Conservation (phyloP, 768 basidiomycete species). For the Tubosaeta brunneosetosa region DNA sequence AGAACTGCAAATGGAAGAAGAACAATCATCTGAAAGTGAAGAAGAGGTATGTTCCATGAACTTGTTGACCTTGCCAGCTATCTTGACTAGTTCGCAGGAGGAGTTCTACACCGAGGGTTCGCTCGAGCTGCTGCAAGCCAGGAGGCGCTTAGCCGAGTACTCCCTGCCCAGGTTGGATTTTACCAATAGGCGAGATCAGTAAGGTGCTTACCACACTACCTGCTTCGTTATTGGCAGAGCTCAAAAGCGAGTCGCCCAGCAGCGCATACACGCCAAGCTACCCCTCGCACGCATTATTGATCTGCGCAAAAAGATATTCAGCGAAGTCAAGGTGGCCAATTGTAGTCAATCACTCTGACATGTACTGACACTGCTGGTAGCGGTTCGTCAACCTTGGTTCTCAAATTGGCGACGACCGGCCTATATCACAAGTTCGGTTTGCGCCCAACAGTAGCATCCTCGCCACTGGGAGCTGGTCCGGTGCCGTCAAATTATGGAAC, state of each 20-base stretch:
- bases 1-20: conserved; percentile 68
- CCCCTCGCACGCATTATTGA: conserved; percentile 89
- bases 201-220: conserved; percentile 73
- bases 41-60: conserved; percentile 54
- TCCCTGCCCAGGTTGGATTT: conserved; percentile 92
- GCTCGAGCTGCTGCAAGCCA: conserved; percentile 78
- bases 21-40: conserved; percentile 64
- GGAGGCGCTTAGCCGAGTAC: conserved; percentile 85
- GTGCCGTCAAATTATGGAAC: conserved; percentile 92
- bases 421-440: conserved; percentile 91
- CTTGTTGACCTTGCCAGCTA: neutral
- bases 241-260: conserved; percentile 88
- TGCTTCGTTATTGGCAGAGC: conserved; percentile 64
- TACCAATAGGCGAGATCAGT: conserved; percentile 47
- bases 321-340: conserved; percentile 74
- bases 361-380: conserved; percentile 35
- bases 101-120: conserved; percentile 96
- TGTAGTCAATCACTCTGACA: neutral
- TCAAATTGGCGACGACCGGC: conserved; percentile 95
- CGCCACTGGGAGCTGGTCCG: conserved; percentile 95
- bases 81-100: conserved; percentile 44
- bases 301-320: conserved; percentile 84
- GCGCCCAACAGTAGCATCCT: conserved; percentile 85
- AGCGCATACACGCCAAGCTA: conserved; percentile 84
- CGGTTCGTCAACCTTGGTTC: conserved; percentile 91